Conservation (phyloP, 2,329 filamentous ascomycete species). For the Chlorencoelia australis region DNA sequence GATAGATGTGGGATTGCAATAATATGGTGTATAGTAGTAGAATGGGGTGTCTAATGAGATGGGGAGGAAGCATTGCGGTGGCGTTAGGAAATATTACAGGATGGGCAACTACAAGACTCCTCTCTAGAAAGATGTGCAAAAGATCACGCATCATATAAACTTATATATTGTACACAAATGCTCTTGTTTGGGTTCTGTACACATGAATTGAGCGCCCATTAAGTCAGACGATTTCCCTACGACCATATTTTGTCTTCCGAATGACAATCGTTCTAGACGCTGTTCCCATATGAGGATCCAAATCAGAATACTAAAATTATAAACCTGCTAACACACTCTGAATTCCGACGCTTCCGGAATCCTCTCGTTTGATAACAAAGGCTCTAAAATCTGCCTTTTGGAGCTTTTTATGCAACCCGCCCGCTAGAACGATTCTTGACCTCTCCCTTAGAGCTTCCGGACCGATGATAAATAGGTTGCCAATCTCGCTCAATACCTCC, state of each 20-base stretch:
- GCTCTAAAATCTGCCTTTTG: conserved; percentile 65
- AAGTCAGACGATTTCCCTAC: no score
- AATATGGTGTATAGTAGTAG: conserved; percentile 2
- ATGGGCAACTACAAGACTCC: no score
- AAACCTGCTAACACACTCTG: conserved; percentile 62
- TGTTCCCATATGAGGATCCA: no score
- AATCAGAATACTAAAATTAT: conserved; percentile 19
- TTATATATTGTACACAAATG: no score
- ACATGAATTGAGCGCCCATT: no score
- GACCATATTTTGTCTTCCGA: no score
- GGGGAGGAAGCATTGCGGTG: conserved; percentile 18
- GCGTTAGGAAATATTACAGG: conserved; percentile 12
- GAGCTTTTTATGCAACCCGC: conserved; percentile 41
- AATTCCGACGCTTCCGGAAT: conserved; percentile 69
- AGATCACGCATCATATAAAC: no score
- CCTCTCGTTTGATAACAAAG: conserved; percentile 78
- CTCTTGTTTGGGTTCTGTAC: no score
- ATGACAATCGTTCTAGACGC: no score
- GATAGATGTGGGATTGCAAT: conserved; percentile 1
- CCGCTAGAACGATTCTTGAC: conserved; percentile 44
- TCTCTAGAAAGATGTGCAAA: no score
- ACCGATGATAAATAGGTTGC: conserved; percentile 90
- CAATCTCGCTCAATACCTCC: conserved; percentile 85
- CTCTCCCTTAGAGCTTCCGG: conserved; percentile 66
- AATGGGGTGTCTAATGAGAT: conserved; percentile 3